Evolutionary conservation across 345 rosid species (phyloP).

Genomic region (Turritis glabra): DNA sequence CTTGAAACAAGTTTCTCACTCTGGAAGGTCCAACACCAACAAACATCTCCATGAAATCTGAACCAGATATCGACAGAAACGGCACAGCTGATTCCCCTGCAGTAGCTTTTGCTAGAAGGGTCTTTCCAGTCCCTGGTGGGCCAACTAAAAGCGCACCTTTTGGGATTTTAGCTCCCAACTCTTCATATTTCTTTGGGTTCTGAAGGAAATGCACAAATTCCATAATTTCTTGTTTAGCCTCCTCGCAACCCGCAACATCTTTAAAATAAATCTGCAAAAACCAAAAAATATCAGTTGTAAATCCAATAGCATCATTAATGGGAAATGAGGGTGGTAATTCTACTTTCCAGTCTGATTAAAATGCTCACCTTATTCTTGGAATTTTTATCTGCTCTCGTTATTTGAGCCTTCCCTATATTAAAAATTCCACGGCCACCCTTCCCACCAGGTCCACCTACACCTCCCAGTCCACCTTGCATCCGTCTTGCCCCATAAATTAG

Average conservation of each 20-base stretch:
- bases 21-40: conserved; percentile 99
- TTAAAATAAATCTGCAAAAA: conserved; percentile 67
- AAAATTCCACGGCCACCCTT: conserved; percentile 88
- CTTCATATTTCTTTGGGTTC: conserved; percentile 91
- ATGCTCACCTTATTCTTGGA: conserved; percentile 80
- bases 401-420: conserved; percentile 88
- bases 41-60: conserved; percentile 99
- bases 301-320: conserved; percentile 5
- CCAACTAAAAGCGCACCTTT: conserved; percentile 97
- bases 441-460: conserved; percentile 83
- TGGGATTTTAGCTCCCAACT: conserved; percentile 92
- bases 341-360: not conserved
- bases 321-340: not conserved
- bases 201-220: conserved; percentile 95
- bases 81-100: conserved; percentile 98
- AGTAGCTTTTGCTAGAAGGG: conserved; percentile 96
- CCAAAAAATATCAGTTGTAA: not conserved
- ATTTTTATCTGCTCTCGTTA: conserved; percentile 87
- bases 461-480: conserved; percentile 78
- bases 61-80: conserved; percentile 88
- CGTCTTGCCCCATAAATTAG: conserved; percentile 63
- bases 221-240: conserved; percentile 97
- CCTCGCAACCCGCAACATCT: conserved; percentile 98
- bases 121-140: conserved; percentile 97
- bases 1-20: conserved; percentile 95